Base-by-base conservation (phyloP, 2,329 filamentous ascomycete genomes). In the Aspergillus sp. region DNA sequence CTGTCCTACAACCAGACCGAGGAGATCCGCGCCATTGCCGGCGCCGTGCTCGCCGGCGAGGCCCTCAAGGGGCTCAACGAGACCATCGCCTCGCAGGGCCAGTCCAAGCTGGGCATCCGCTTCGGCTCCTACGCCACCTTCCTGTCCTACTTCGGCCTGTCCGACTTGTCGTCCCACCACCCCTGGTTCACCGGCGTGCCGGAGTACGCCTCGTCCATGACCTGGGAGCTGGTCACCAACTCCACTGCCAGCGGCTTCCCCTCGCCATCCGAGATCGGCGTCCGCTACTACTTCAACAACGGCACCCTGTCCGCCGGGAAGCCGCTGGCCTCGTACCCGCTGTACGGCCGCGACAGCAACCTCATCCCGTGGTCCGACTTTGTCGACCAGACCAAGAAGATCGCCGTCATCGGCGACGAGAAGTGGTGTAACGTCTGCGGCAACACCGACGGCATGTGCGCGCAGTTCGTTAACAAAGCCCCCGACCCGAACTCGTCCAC, bases 181-280 rank as follows among this genome's bases (percentile, higher is more conserved):
- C 45, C 61, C 1, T 64, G 82, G 55, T 93, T 94, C 65, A 77
- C 65, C 37, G 82, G 82, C 34, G 66, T 94, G 8, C 77, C 80
- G n/a, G 80, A 86, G 62, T 94, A 94, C 50, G 86, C 86, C 4
- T 81, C 79, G 2, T 77, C 77, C 42, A 85, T 93, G 74, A 69
- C 69, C 4, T 88, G 93, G 55, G 88, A 94, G 66, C 71, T 71
- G 14, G 71, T 77, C 47, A 78, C 74, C 25, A 68, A 74, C 39
- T 50, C 50, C 4, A 46, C 50, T 5, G 49, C 54, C 0, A 46
- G 49, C 3, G 50, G 49, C 0, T 69, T 71, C 46, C 69, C 68
- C 2, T 44, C 55, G 3, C 40, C 48, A 11, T 58, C 66, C 1
- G 72, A 79, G 3, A 58, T 78, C 24, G 66, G 64, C 35, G 71